Evolutionary conservation across 176 grass and related monocot species (phyloP), one percentile per base, ranked within the genome.

Genomic region (Carex littledalei): DNA sequence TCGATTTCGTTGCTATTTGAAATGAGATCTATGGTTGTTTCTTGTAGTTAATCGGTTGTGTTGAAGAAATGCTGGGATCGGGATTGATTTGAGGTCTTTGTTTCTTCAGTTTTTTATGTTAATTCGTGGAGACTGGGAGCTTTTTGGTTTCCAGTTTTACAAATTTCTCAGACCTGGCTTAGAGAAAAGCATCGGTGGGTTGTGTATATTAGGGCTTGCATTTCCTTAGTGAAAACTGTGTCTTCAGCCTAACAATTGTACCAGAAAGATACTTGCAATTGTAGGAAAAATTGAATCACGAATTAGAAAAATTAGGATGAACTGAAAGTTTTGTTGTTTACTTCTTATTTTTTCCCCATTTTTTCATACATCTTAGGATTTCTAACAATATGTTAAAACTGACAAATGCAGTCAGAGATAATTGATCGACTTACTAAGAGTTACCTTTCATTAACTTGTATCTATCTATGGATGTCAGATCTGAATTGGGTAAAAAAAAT

Each of bases 21-120:
- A 18, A 4, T 18, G 67, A 79, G 39, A 57, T 5, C 47, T 72
- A 29, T 43, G 53, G 34, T 31, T 5, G 13, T 86, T 16, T 31
- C 15, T n/a, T 78, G 29, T 12, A 26, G 32, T 41, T 9, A 78
- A 76, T 89, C 83, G 61, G 20, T 50, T 87, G 70, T 20, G 22
- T 86, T 63, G 14, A 39, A 59, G 63, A 24, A 50, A 47, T 14
- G 56, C 32, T 43, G 13, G 87, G 63, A 61, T 41, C 2, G 47
- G 17, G 29, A 1, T 53, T 79, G 80, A 81, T 61, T 80, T 89
- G 77, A 80, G 53, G 57, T 70, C 35, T 41, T 43, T 43, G 6
- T 70, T 70, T 16, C 67, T 37, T 43, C 67, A 39, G 67, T 43
- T 70, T 70, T 39, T 70, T 80, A 8, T 59, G 39, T 80, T 80